These are phyloP conservation scores for Tulasnella sp. DNA, from an alignment of 768 basidiomycete species.

Conservation along the genomic window DNA sequence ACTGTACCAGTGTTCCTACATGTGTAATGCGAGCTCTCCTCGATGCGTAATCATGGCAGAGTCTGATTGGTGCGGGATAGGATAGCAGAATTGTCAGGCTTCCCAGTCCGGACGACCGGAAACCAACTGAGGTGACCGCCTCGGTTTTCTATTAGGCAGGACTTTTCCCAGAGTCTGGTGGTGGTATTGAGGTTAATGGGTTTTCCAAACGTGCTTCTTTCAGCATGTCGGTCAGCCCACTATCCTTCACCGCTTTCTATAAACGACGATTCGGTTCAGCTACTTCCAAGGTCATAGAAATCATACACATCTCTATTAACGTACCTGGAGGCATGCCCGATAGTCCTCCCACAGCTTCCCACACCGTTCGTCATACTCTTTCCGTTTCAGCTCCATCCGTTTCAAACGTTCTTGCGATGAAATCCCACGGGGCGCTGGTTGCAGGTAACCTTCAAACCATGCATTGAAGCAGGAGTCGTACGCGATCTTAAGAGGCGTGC, in stretches of 20 bases:
- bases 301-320: conserved; percentile 39
- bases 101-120: too few relatives aligned
- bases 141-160: not conserved
- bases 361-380: conserved; percentile 85
- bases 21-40: too few relatives aligned
- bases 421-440: conserved; percentile 54
- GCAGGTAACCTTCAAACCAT: conserved; percentile 97
- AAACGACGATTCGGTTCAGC: not conserved
- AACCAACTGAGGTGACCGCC: not conserved
- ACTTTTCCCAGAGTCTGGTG: not conserved
- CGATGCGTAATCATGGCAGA: too few relatives aligned
- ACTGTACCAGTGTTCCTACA: too few relatives aligned
- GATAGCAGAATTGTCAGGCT: too few relatives aligned
- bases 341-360: conserved; percentile 83
- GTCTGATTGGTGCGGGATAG: too few relatives aligned
- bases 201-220: conserved; percentile 81
- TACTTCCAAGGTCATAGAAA: not conserved
- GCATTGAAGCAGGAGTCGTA: conserved; percentile 97
- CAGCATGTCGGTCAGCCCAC: conserved; percentile 73
- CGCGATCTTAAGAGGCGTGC: conserved; percentile 84
- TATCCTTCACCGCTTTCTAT: conserved; percentile 78
- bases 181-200: conserved; percentile 51
- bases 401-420: conserved; percentile 55
- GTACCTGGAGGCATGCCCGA: conserved; percentile 78
- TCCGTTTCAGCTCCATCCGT: conserved; percentile 77